Evolutionary conservation across 164 flowering plant species (phyloP).

Genomic region (Chimonanthus salicifolius): DNA sequence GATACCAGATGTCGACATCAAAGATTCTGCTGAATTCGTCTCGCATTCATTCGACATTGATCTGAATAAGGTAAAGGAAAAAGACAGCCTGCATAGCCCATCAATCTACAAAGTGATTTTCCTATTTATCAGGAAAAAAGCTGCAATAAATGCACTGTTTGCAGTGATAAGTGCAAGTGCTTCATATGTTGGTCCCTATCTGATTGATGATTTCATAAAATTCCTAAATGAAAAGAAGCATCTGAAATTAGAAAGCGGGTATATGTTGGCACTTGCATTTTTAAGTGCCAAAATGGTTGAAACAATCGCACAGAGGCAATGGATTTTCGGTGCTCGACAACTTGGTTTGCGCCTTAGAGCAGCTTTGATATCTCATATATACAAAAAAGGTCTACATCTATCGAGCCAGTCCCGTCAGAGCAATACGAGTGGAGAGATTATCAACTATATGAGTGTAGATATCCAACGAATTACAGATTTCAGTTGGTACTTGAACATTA

Average conservation of each 20-base stretch:
- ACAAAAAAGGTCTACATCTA: slow-evolving; percentile 67
- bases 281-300: slow-evolving; percentile 75
- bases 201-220: slow-evolving; percentile 67
- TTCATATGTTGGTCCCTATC: slow-evolving; percentile 86
- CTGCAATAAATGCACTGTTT: slow-evolving; percentile 71
- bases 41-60: slow-evolving; percentile 42
- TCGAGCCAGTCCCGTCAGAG: slow-evolving; percentile 81
- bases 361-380: slow-evolving; percentile 66
- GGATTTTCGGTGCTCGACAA: slow-evolving; percentile 94
- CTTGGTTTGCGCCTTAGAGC: slow-evolving; percentile 82
- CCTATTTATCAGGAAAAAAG: slow-evolving; percentile 61
- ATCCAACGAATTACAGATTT: slow-evolving; percentile 80
- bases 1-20: slow-evolving; percentile 61
- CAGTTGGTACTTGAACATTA: slow-evolving; percentile 65
- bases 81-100: slow-evolving; percentile 35
- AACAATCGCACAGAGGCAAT: slow-evolving; percentile 81
- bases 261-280: slow-evolving; percentile 68
- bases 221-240: slow-evolving; percentile 40
- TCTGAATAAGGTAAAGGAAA: slow-evolving; percentile 39
- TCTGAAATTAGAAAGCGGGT: slow-evolving; percentile 44
- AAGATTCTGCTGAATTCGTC: slow-evolving; percentile 60
- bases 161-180: slow-evolving; percentile 63
- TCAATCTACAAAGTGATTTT: slow-evolving; percentile 67
- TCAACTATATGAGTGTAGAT: slow-evolving; percentile 90
- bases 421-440: slow-evolving; percentile 82